Evolutionary conservation across 495 filamentous ascomycete species (phyloP).

Genomic region (Podospora didyma): DNA sequence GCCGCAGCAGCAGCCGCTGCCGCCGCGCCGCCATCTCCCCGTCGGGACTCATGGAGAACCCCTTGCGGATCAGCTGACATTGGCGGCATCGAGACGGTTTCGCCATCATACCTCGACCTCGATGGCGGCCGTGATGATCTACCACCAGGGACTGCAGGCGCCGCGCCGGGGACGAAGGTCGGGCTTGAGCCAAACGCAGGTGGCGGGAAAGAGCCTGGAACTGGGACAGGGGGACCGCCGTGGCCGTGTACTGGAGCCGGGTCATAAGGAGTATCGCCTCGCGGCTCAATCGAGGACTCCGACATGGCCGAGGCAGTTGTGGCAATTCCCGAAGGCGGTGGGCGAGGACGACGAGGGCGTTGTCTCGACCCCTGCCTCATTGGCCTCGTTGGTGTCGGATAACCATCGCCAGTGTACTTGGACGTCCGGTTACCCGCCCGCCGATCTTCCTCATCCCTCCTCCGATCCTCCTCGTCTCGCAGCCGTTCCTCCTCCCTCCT

Average conservation of each 20-base stretch:
- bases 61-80: constrained; percentile 54
- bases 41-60: constrained; percentile 50
- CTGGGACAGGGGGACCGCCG: constrained; percentile 30
- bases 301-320: constrained; percentile 30
- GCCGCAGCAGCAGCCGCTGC: constrained; percentile 49
- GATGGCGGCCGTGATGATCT: constrained; percentile 26
- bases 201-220: constrained; percentile 19
- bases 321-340: constrained; percentile 29
- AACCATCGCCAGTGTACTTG: constrained; percentile 57
- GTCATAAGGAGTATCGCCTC: constrained; percentile 26
- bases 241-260: constrained; percentile 19
- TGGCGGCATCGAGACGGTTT: constrained; percentile 41
- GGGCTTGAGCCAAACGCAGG: constrained; percentile 27
- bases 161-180: constrained; percentile 29
- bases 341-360: constrained; percentile 30
- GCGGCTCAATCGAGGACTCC: constrained; percentile 36
- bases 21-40: constrained; percentile 33
- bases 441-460: constrained; percentile 46
- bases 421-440: constrained; percentile 35
- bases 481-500: constrained; percentile 62
- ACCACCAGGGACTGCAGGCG: constrained; percentile 21
- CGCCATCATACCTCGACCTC: constrained; percentile 30
- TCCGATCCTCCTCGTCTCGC: constrained; percentile 61
- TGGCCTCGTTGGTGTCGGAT: constrained; percentile 52
- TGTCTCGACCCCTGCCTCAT: constrained; percentile 44